Conservation (phyloP, 495 filamentous ascomycete species). For the Clohesyomyces aquaticus region DNA sequence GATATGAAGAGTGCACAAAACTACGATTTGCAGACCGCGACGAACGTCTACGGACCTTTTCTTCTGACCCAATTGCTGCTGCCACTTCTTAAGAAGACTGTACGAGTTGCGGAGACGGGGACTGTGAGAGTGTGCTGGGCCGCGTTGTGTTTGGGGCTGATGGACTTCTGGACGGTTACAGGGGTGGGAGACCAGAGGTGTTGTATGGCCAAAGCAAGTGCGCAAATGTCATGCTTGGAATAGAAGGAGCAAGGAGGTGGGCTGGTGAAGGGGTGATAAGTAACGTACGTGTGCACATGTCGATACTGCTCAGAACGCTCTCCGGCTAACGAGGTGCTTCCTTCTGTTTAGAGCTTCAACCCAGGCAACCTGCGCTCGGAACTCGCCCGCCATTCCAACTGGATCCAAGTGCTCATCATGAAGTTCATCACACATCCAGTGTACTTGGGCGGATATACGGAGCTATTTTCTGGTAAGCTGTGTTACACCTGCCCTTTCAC, state of each 20-base stretch:
- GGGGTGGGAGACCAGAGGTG: not conserved
- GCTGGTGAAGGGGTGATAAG: conserved; percentile 44
- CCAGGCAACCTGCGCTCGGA: conserved; percentile 50
- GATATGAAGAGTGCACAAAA: conserved; percentile 47
- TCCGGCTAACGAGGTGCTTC: not conserved
- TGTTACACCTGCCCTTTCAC: not conserved
- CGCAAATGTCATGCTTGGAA: conserved; percentile 50
- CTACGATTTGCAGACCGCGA: conserved; percentile 54
- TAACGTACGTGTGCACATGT: conserved; percentile 15
- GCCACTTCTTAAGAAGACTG: conserved; percentile 52
- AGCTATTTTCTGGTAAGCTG: conserved; percentile 41
- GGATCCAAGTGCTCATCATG: not conserved
- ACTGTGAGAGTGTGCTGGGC: conserved; percentile 52
- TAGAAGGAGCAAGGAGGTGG: conserved; percentile 46
- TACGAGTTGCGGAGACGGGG: conserved; percentile 29
- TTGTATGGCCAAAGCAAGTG: conserved; percentile 51
- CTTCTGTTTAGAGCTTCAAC: conserved; percentile 34
- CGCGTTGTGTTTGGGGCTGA: conserved; percentile 18
- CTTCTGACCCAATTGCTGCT: conserved; percentile 54
- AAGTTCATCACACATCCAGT: conserved; percentile 29
- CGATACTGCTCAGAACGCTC: not conserved
- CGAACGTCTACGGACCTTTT: conserved; percentile 56
- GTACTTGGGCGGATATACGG: conserved; percentile 42
- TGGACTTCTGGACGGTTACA: not conserved
- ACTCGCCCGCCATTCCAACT: conserved; percentile 40